Conservation (phyloP, 139 green algal species). For the Chlamydomonas applanata region DNA sequence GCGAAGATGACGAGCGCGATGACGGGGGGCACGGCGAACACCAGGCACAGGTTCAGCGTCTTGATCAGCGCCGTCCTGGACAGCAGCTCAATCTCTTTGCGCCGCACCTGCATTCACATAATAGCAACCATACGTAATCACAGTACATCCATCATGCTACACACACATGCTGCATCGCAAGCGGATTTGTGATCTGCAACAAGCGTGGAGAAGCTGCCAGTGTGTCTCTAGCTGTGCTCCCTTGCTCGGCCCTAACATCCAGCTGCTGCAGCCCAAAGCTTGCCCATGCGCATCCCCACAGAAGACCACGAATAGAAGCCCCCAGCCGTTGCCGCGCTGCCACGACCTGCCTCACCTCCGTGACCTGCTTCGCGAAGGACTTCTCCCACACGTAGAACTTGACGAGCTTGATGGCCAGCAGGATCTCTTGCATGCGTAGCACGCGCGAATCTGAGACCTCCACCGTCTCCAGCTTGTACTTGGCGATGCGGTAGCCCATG, state of each 20-base stretch:
- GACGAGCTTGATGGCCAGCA: conserved; percentile 69
- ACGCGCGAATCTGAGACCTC: conserved; percentile 55
- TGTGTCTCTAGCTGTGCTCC: not conserved
- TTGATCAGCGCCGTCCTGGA: conserved; percentile 49
- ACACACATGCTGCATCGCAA: no score
- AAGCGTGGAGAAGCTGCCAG: not conserved
- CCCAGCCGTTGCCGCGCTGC: no score
- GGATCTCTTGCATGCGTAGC: conserved; percentile 53
- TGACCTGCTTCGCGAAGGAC: conserved; percentile 53
- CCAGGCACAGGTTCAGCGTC: conserved; percentile 64
- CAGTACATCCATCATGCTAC: no score
- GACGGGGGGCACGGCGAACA: conserved; percentile 60
- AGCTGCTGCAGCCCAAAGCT: no score
- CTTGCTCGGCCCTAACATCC: no score
- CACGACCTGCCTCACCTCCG: conserved; percentile 34
- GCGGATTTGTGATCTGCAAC: not conserved
- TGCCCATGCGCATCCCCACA: no score
- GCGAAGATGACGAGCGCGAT: conserved; percentile 59
- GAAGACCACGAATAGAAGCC: no score
- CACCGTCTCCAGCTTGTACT: conserved; percentile 55
- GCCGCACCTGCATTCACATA: conserved; percentile 35
- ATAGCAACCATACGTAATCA: no score
- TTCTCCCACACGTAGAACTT: conserved; percentile 72
- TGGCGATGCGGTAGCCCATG: conserved; percentile 59
- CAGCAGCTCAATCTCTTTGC: conserved; percentile 44